Base-by-base conservation (phyloP, 805 yeast species). In the Yarrowia divulgata region DNA sequence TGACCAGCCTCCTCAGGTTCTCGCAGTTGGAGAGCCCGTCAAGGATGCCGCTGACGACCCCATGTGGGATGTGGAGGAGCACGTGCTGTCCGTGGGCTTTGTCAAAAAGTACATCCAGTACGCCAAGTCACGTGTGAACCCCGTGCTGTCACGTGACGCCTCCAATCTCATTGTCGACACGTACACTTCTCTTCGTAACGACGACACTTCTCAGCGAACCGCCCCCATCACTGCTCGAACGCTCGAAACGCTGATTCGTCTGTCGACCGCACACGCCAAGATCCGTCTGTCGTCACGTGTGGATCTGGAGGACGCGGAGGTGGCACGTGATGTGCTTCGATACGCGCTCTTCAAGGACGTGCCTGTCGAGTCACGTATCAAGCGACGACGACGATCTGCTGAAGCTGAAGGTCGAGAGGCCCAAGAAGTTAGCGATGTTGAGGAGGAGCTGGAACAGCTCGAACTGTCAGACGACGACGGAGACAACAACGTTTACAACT, bases 141-240 rank as follows among this genome's bases (percentile, higher is more conserved):
- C 99, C 3, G 89, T 85, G 40, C 82, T 95, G 71, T 87, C 96
- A 5, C 83, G 87, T 71, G 85, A 81, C 62, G 97, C 98, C 0
- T 85, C 93, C 10, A 90, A 88, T 68, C 85, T 89, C 77, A 92
- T 95, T 75, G 95, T 93, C 29, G 85, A 85, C 68, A 86, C 90
- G 18, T 95, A 94, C 77, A 82, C 97, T 1, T 87, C 88, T 13
- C 83, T 95, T 72, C 86, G 99, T 81, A 93, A 93, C 77, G 89
- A 88, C 75, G 70, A 79, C 32, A 76, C 73, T 45, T 79, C 79
- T 58, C 80, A 77, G 71, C 76, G 83, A 46, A 93, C 97, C 0
- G 89, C 97, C 1, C 98, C 99, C 45, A 91, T 94, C 73, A 94
- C 99, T 1, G 97, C 98, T n/a, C 90, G 99, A 87, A 95, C 98